Evolutionary conservation across 768 basidiomycete species (phyloP), one percentile per base, ranked within the genome.

Genomic region (Leucosporidium creatinivorum): DNA sequence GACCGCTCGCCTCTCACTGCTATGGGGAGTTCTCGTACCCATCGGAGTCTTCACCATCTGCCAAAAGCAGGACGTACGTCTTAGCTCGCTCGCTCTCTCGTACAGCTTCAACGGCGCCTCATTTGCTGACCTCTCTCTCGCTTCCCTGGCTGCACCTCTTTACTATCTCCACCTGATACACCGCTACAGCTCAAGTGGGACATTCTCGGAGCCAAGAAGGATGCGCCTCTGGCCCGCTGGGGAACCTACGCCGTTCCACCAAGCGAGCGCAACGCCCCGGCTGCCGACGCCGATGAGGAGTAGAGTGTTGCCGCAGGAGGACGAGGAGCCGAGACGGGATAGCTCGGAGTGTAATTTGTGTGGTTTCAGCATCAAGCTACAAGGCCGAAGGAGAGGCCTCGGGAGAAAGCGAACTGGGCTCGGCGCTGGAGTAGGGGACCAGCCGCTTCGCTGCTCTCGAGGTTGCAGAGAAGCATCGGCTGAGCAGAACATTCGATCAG

Each of bases 1-100:
- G 28, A 75, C 77, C 39, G 73, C 77, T n/a, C 69, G 77, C 62
- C 72, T 73, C 23, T 72, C 76, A 1, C 26, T 77, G 36, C 44
- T 77, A 36, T 76, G 76, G 73, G 77, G 76, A n/a, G 67, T 74
- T 4, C 57, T 76, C 54, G 73, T 78, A 6, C 69, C 70, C 47
- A 76, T 78, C 36, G 75, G 72, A 17, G 61, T 72, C 31, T 75
- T 76, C 28, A 74, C 74, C 21, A 26, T 72, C 28, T 65, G 73
- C 39, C 67, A 69, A 47, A 54, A 36, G 52, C 64, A 72, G 50
- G 70, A 72, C 55, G 64, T 66, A 23, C 51, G 66, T 58, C 18
- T 5, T 13, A n/a, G 26, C 57, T 48, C 26, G 52, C 13, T 26
- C 26, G 9, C 13, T 13, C 18, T 25, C 52, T 54, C 26, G 52